A percentile compares a stretch with the other conserved stretches of the same genome.
Conservation (phyloP, 2,329 filamentous ascomycete genomes). For the Epichloe sp. region DNA sequence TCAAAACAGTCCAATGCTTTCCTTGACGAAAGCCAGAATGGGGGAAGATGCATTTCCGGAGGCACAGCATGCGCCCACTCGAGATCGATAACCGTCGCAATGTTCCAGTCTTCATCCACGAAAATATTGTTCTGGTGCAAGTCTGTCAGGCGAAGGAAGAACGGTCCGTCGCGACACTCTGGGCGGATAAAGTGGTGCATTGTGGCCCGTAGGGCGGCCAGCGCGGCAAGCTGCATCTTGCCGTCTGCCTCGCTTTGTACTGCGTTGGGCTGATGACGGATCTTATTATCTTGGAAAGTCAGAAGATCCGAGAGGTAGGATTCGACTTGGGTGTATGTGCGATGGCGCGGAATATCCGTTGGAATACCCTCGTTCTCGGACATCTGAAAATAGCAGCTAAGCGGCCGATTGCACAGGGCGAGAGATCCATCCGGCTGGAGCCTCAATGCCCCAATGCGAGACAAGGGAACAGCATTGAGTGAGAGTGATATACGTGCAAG, state of each 20-base stretch:
- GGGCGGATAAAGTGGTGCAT: conserved; percentile 10
- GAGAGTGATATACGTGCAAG: too few species aligned
- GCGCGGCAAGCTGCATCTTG: too few species aligned
- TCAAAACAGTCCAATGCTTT: too few species aligned
- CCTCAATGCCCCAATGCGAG: too few species aligned
- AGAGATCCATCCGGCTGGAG: too few species aligned
- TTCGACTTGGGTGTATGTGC: conserved; percentile 19
- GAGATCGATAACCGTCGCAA: conserved; percentile 18
- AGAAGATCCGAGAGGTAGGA: conserved; percentile 20
- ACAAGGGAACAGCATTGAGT: too few species aligned
- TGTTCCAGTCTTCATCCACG: conserved; percentile 18
- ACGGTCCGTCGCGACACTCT: conserved; percentile 17
- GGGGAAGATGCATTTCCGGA: conserved; percentile 10
- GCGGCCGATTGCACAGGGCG: too few species aligned
- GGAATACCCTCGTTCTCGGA: conserved; percentile 11
- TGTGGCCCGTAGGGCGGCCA: too few species aligned
- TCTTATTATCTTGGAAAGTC: conserved; percentile 20
- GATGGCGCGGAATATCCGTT: conserved; percentile 17
- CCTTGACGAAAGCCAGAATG: too few species aligned
- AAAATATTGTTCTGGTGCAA: conserved; percentile 24
- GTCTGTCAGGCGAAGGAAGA: conserved; percentile 20
- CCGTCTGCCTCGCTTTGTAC: not conserved
- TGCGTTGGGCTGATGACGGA: conserved; percentile 20
- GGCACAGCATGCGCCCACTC: conserved; percentile 16
- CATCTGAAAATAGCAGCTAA: too few species aligned